Percentiles rank a stretch among this genome's conserved stretches.
phyloP scores from a whole-genome alignment of 352 stramenopile species.

The Pythium periplocum region DNA sequence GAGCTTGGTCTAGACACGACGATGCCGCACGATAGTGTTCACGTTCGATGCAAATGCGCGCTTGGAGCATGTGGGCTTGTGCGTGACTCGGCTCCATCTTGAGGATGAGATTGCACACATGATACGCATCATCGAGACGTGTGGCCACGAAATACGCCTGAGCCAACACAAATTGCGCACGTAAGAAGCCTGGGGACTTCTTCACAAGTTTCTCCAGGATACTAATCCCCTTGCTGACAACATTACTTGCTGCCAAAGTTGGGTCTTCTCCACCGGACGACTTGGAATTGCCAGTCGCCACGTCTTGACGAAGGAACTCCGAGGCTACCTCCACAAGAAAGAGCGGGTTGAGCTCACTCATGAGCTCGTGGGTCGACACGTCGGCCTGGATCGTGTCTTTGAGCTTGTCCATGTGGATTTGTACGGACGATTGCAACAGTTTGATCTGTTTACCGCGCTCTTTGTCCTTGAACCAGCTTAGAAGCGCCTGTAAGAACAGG shows the following conservation, averaged over 20 bases:
- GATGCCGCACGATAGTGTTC: constrained; percentile 71
- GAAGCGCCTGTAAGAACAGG: constrained; percentile 79
- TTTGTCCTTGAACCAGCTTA: constrained; percentile 77
- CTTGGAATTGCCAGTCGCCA: background rate
- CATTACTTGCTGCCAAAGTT: background rate
- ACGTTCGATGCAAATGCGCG: constrained; percentile 72
- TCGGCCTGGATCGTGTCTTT: constrained; percentile 61
- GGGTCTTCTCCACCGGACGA: too few relatives aligned
- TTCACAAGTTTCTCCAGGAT: constrained; percentile 81
- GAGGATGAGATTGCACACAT: constrained; percentile 69
- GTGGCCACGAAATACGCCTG: constrained; percentile 72
- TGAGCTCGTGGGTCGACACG: constrained; percentile 67
- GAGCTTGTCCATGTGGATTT: constrained; percentile 81
- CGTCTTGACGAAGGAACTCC: constrained; percentile 68
- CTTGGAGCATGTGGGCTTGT: constrained; percentile 78
- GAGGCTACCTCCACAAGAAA: constrained; percentile 86
- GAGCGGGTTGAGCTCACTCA: constrained; percentile 80
- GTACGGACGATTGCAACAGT: constrained; percentile 66
- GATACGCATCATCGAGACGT: constrained; percentile 74
- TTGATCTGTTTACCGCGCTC: constrained; percentile 65
- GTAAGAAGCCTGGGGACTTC: constrained; percentile 80
- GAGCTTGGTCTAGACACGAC: constrained; percentile 77
- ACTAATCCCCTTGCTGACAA: constrained; percentile 51
- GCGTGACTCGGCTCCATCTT: constrained; percentile 74
- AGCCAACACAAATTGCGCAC: constrained; percentile 78